Evolutionary conservation across 495 filamentous ascomycete genomes (phyloP), one percentile per base, ranked within the genome.

Genomic region (Chaetomidium leptoderma): DNA sequence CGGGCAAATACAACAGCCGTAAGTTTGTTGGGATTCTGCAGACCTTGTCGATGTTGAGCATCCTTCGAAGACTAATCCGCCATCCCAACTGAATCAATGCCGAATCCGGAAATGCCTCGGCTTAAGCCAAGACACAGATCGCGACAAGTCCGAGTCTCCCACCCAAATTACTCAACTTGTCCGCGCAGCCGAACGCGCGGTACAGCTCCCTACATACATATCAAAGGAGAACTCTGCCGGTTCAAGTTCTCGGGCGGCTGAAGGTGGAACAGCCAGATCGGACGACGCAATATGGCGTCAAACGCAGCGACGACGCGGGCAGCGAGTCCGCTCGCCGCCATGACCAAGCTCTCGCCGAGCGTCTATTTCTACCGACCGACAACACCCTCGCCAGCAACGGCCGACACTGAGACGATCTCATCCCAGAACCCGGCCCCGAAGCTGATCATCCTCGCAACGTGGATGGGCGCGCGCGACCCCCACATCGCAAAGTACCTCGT

Each of bases 401-500:
- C 43, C 35, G 11, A 24, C 24, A 32, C 40, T 6, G 42, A 51
- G 4, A 29, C 46, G n/a, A 26, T n/a, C 13, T 14, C 36, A 36
- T 27, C 48, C 33, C 1, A 10, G 13, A 45, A 24, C 3, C n/a
- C 53, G 4, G 7, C 23, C 11, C 52, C 69, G 26, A 74, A 71
- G 48, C 68, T 80, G n/a, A 65, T 80, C 30, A 13, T 80, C 40
- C 58, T 78, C 42, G 65, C 66, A 11, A 61, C 70, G 14, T 78
- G 76, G 76, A 76, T 78, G 73, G 74, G 69, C 21, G 77, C 77
- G 8, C 73, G 57, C 44, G 68, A 76, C 42, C 58, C 62, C 2
- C 76, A 78, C 67, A 74, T 78, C 55, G 65, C 68, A 43, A 80
- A 78, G 50, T 77, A 78, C 66, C 63, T 78, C 49, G 42, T 59